Evolutionary conservation across 352 stramenopile genomes (phyloP).

Genomic region (Globisporangium lucens): DNA sequence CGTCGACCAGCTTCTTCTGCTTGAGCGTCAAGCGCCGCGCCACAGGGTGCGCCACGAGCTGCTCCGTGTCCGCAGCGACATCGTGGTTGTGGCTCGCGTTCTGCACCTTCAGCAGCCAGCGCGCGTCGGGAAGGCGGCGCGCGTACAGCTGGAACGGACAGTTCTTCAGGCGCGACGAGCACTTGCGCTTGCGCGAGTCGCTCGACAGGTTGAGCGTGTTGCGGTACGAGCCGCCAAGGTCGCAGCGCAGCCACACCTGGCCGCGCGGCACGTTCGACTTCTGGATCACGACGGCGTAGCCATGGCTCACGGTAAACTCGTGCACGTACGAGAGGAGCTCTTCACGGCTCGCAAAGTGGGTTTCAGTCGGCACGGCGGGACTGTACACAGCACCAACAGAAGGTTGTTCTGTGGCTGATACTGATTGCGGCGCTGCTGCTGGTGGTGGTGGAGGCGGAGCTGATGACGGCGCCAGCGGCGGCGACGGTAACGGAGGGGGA

Average conservation of each 20-base stretch:
- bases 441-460: neutral
- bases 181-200: conserved; percentile 30
- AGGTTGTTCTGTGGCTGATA: neutral
- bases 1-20: conserved; percentile 39
- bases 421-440: neutral
- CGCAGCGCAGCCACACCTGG: conserved; percentile 46
- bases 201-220: conserved; percentile 1
- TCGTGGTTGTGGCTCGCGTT: conserved; percentile 36
- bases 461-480: neutral
- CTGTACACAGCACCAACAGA: neutral
- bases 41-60: conserved; percentile 29
- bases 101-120: conserved; percentile 35
- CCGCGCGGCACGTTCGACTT: conserved; percentile 47
- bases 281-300: conserved; percentile 44
- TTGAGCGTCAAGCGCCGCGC: conserved; percentile 30
- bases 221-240: conserved; percentile 32
- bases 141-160: conserved; percentile 47
- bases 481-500: neutral
- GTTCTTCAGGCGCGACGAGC: conserved; percentile 27
- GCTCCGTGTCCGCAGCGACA: conserved; percentile 17
- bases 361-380: conserved; percentile 12
- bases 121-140: conserved; percentile 22
- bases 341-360: conserved; percentile 33
- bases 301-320: conserved; percentile 31
- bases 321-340: conserved; percentile 38